Conservation (phyloP, 139 green algal genomes). For the Chlamydomonas incerta region DNA sequence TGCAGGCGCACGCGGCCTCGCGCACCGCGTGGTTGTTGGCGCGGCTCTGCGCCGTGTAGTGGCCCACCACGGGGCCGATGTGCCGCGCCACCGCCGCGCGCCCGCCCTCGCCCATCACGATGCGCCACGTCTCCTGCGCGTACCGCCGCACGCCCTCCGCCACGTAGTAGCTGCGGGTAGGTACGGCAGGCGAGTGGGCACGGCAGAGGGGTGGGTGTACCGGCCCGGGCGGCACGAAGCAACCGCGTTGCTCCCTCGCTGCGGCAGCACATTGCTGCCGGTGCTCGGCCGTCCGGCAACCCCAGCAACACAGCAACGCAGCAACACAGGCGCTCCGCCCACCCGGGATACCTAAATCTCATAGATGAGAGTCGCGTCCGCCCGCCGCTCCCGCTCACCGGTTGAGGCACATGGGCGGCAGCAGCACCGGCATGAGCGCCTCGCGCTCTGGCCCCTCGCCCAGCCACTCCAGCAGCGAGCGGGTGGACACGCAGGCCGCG, state of each 20-base stretch:
- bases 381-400: too few relatives aligned
- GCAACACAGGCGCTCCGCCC: too few relatives aligned
- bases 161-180: constrained; percentile 83
- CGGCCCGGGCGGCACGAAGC: too few relatives aligned
- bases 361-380: too few relatives aligned
- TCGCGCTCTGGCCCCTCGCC: constrained; percentile 39
- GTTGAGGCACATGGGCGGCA: constrained; percentile 94
- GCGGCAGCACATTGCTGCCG: too few relatives aligned
- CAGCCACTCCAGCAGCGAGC: constrained; percentile 75
- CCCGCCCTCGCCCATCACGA: constrained; percentile 74
- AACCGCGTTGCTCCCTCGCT: too few relatives aligned
- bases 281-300: too few relatives aligned
- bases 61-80: constrained; percentile 45
- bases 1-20: constrained; percentile 93
- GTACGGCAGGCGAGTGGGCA: neutral
- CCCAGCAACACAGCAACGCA: too few relatives aligned
- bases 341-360: too few relatives aligned
- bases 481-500: constrained; percentile 76
- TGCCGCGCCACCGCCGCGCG: constrained; percentile 70
- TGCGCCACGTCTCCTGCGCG: constrained; percentile 88
- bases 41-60: constrained; percentile 52
- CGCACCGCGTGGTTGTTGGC: constrained; percentile 91
- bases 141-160: constrained; percentile 92
- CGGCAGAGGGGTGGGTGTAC: too few relatives aligned
- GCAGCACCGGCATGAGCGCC: constrained; percentile 67